Evolutionary conservation across 495 filamentous ascomycete genomes (phyloP), one percentile per base, ranked within the genome.

Genomic region (Hypomontagnella monticulosa): DNA sequence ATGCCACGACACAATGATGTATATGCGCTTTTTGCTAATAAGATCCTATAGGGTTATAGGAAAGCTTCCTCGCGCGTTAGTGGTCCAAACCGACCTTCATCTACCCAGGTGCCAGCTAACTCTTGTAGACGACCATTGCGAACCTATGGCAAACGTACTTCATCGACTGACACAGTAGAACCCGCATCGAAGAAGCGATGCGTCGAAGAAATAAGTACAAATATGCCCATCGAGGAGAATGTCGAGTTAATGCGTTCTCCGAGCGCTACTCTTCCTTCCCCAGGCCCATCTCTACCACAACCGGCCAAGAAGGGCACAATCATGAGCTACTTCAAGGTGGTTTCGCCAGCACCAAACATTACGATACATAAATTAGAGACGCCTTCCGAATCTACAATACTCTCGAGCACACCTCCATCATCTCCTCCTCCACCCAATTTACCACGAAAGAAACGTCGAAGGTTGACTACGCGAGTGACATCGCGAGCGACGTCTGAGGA

Each of bases 71-170:
- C 42, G 37, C 8, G n/a, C 16, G 56, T 66, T 48, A 55, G 56
- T 60, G n/a, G n/a, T n/a, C n/a, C n/a, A n/a, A n/a, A n/a, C n/a
- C n/a, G n/a, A 27, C 48, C 20, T 55, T 48, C 20, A 14, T 4
- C 42, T 1, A 41, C 20, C 16, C n/a, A 8, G n/a, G 14, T 0
- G 9, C 32, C 9, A 44, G 33, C 50, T 61, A 51, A 61, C 27
- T 32, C 16, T 36, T 55, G 65, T 46, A 80, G 76, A 60, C 72
- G 75, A 32, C 77, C 75, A 0, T 54, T 80, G 12, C 78, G 79
- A 48, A 83, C 80, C 3, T 83, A 83, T 49, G 70, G 80, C 38
- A 77, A 77, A 16, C 78, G 76, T 1, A 32, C 46, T 38, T 37
- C 27, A 33, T 63, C 66, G 5, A 51, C 36, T 1, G 60, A 70